These are phyloP conservation scores for Ganoderma resinaceum DNA, from an alignment of 1,284 basidiomycete species.

Conservation along the genomic window DNA sequence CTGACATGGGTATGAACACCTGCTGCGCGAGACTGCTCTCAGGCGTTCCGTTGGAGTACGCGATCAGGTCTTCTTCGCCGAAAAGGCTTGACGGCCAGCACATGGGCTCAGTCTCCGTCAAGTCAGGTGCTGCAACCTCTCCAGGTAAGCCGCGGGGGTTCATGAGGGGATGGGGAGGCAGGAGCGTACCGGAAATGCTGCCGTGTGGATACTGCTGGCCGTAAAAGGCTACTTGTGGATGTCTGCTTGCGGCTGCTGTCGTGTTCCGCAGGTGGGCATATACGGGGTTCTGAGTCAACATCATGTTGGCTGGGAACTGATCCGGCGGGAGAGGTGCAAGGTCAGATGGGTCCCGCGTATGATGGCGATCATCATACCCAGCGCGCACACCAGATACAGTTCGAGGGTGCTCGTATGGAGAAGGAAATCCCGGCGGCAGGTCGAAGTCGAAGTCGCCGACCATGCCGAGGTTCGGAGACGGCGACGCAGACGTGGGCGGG, in stretches of 20 bases:
- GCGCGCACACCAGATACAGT: neutral
- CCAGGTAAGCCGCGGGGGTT: neutral
- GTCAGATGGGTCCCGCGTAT: neutral
- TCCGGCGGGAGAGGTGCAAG: constrained; percentile 1
- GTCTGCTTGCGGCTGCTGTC: neutral
- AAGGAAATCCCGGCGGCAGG: neutral
- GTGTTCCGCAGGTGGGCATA: neutral
- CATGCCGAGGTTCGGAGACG: constrained; percentile 2
- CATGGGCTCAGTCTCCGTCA: neutral
- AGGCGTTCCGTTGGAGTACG: neutral
- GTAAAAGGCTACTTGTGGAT: constrained; percentile 2
- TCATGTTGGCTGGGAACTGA: neutral
- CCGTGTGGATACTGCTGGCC: neutral
- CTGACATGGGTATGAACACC: neutral
- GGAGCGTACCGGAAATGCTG: constrained; percentile 7
- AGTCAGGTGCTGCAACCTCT: neutral
- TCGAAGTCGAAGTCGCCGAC: constrained; percentile 8
- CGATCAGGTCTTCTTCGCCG: neutral
- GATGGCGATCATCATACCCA: neutral
- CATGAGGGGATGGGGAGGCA: neutral
- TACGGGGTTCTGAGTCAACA: constrained; percentile 1
- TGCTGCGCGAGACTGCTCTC: neutral
- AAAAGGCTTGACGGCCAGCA: neutral
- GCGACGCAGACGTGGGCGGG: constrained; percentile 1
- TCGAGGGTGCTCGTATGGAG: neutral